Percentiles rank a stretch among this genome's conserved stretches.
phyloP scores from a whole-genome alignment of 208 protist genomes.

The Leishmania major region DNA sequence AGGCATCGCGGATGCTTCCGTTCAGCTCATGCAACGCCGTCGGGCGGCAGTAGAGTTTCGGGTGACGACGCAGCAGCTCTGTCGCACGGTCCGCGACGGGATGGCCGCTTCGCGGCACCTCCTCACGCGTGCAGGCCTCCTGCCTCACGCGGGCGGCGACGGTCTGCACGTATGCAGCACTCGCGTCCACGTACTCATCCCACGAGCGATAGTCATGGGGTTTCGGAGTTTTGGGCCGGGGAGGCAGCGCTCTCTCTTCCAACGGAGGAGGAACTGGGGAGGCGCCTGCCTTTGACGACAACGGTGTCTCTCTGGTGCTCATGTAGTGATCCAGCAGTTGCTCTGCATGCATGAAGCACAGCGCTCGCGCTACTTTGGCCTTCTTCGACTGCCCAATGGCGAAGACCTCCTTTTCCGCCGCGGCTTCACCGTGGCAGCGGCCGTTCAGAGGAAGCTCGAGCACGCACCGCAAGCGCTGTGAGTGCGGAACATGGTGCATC shows the following conservation, averaged over 20 bases:
- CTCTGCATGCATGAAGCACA: conserved; percentile 82
- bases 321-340: conserved; percentile 73
- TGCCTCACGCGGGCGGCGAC: conserved; percentile 9
- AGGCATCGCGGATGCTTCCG: conserved; percentile 36
- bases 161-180: conserved; percentile 35
- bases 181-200: conserved; percentile 47
- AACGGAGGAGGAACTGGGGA: conserved; percentile 10
- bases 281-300: not conserved
- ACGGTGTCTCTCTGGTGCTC: not conserved
- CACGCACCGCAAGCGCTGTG: conserved; percentile 49
- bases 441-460: conserved; percentile 38
- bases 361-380: conserved; percentile 43
- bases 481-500: conserved; percentile 39
- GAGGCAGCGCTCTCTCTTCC: conserved; percentile 18
- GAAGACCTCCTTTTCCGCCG: conserved; percentile 16
- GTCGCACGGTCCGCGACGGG: conserved; percentile 56
- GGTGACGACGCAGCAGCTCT: conserved; percentile 34
- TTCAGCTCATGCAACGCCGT: conserved; percentile 55
- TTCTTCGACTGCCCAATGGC: conserved; percentile 69
- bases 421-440: too few relatives aligned
- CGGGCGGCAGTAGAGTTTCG: conserved; percentile 8
- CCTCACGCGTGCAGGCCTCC: conserved; percentile 25
- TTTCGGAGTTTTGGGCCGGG: not conserved
- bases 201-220: conserved; percentile 19
- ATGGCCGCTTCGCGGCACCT: conserved; percentile 48